A percentile compares a stretch with the other conserved stretches of the same genome.
Evolutionary conservation across 345 rosid species (phyloP).

Genomic region (Hibiscus mutabilis): DNA sequence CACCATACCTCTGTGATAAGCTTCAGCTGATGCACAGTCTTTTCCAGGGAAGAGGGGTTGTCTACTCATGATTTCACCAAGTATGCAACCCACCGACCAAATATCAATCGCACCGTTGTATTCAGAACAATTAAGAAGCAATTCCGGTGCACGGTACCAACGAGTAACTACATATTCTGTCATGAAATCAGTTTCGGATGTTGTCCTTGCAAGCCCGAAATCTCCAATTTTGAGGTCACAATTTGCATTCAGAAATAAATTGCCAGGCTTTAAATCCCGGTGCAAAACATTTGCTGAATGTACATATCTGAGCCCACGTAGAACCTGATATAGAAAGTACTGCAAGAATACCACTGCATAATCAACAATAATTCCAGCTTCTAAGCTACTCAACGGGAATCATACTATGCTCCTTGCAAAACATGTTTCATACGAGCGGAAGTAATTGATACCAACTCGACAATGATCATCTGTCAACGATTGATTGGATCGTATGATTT

Average conservation of each 20-base stretch:
- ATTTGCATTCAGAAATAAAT: slow-evolving; percentile 79
- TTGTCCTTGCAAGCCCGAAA: slow-evolving; percentile 97
- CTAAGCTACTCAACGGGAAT: not conserved
- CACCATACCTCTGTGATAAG: slow-evolving; percentile 86
- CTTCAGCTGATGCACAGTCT: slow-evolving; percentile 94
- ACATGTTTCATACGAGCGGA: not conserved
- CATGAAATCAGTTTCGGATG: slow-evolving; percentile 99
- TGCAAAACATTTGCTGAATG: slow-evolving; percentile 94
- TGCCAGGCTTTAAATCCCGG: slow-evolving; percentile 97
- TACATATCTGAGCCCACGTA: slow-evolving; percentile 92
- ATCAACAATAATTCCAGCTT: slow-evolving; percentile 19
- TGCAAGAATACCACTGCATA: slow-evolving; percentile 34
- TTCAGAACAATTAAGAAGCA: slow-evolving; percentile 97
- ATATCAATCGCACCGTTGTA: slow-evolving; percentile 98
- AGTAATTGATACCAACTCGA: slow-evolving; percentile 46
- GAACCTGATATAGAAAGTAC: slow-evolving; percentile 92
- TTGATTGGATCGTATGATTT: slow-evolving; percentile 85
- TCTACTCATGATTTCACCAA: slow-evolving; percentile 88
- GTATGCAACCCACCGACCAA: slow-evolving; percentile 99
- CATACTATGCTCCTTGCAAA: not conserved
- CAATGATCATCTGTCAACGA: slow-evolving; percentile 78
- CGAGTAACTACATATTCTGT: slow-evolving; percentile 98
- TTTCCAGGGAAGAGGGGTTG: slow-evolving; percentile 91
- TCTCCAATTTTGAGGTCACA: slow-evolving; percentile 98
- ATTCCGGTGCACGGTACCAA: slow-evolving; percentile 98